Evolutionary conservation across 208 protist species (phyloP).

Genomic region (Wallacemonas sp.): DNA sequence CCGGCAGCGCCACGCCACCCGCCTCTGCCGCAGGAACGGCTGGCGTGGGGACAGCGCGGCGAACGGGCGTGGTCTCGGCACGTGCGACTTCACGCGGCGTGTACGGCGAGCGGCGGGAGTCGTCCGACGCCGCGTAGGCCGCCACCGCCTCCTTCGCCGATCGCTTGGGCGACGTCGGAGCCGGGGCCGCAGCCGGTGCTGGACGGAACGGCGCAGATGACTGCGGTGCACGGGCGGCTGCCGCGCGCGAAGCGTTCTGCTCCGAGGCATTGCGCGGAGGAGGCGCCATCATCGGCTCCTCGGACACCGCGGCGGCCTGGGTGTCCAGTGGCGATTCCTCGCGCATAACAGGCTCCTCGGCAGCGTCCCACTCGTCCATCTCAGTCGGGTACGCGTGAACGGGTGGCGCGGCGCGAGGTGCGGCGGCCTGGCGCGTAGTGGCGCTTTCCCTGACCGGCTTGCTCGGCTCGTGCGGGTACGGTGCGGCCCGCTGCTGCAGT

Average conservation of each 20-base stretch:
- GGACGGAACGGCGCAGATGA: neutral
- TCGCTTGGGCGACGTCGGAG: neutral
- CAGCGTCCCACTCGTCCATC: constrained; percentile 3
- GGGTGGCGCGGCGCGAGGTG: neutral
- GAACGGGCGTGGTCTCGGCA: neutral
- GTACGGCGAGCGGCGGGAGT: neutral
- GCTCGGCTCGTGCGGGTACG: constrained; percentile 6
- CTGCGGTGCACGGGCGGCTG: too few relatives aligned
- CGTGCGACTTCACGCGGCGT: constrained; percentile 1
- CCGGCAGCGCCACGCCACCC: neutral
- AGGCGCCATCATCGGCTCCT: neutral
- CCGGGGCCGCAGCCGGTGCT: neutral
- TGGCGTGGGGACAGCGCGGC: neutral
- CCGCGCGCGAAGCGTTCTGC: neutral
- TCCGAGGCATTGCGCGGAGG: constrained; percentile 1
- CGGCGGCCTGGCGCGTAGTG: neutral
- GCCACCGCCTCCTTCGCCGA: too few relatives aligned
- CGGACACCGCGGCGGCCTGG: constrained; percentile 1
- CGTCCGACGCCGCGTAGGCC: neutral
- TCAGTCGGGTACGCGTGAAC: neutral
- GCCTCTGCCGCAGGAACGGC: neutral
- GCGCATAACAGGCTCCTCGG: constrained; percentile 4
- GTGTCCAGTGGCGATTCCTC: constrained; percentile 8
- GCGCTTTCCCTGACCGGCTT: neutral
- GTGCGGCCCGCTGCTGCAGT: constrained; percentile 1